Evolutionary conservation across 1,139 yeast genomes (phyloP).

Genomic region (Hemisphaericaspora lyxosophila): DNA sequence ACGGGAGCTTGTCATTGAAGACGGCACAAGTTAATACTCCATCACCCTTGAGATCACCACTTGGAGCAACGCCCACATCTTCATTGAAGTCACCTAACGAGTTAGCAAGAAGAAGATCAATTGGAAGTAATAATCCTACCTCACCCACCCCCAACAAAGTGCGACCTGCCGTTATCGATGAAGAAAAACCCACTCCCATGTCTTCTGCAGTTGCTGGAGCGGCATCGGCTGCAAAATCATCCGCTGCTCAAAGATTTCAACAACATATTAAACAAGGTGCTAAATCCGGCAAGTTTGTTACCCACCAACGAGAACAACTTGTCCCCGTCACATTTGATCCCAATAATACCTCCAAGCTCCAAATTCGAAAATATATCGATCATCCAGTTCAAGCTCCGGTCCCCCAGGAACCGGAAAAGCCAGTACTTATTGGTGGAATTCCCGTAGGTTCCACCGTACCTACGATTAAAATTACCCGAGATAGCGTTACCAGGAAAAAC

Average conservation of each 20-base stretch:
- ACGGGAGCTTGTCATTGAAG: conserved; percentile 10
- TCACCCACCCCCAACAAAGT: conserved; percentile 12
- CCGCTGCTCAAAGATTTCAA: conserved; percentile 44
- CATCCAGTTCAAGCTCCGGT: conserved; percentile 10
- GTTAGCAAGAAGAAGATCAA: conserved; percentile 2
- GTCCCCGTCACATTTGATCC: conserved; percentile 45
- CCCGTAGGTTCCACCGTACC: conserved; percentile 2
- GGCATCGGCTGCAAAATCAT: conserved; percentile 17
- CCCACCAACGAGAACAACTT: conserved; percentile 39
- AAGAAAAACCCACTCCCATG: conserved; percentile 22
- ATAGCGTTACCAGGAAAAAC: conserved; percentile 1
- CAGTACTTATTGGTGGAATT: conserved; percentile 1
- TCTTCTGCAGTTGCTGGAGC: neutral
- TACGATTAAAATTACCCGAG: neutral
- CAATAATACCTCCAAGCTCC: conserved; percentile 32
- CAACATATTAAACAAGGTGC: conserved; percentile 43
- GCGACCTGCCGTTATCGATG: conserved; percentile 15
- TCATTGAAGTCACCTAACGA: conserved; percentile 6
- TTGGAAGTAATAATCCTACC: neutral
- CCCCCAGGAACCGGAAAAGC: conserved; percentile 3
- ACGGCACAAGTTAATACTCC: conserved; percentile 1
- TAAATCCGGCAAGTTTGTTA: conserved; percentile 37
- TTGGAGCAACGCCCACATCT: conserved; percentile 9
- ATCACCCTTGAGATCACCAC: conserved; percentile 10
- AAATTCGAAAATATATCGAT: conserved; percentile 24